Conservation (phyloP, 208 protist genomes). For the Vickermania ingenoplastis region DNA sequence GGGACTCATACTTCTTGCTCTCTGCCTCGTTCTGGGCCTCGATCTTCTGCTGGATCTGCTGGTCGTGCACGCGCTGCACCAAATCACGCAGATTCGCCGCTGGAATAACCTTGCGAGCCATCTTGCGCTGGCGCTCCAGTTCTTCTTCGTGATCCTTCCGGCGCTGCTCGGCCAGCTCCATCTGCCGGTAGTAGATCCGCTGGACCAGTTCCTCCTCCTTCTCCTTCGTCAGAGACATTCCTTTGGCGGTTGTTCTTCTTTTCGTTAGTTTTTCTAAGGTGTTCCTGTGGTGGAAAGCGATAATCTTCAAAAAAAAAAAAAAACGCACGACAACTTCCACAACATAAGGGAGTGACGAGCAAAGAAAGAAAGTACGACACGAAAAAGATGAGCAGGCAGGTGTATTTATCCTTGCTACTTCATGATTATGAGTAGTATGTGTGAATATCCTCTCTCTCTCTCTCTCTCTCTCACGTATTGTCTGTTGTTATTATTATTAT, state of each 20-base stretch:
- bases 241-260: conserved; percentile 4
- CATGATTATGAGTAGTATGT: no score
- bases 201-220: conserved; percentile 57
- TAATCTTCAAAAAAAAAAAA: conserved; percentile 5
- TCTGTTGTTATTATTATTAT: no score
- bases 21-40: conserved; percentile 42
- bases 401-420: no score
- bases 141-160: conserved; percentile 44
- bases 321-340: conserved; percentile 1
- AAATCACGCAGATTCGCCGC: conserved; percentile 47
- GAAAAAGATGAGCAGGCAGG: no score
- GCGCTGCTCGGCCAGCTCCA: conserved; percentile 48
- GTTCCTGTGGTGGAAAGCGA: background rate
- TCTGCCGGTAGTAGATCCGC: conserved; percentile 73
- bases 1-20: conserved; percentile 39
- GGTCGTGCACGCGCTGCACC: conserved; percentile 67
- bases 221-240: conserved; percentile 28
- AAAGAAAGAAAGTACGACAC: background rate
- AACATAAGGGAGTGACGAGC: background rate
- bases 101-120: conserved; percentile 29
- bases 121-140: conserved; percentile 23
- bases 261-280: conserved; percentile 8
- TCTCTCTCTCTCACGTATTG: no score
- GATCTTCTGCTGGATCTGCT: conserved; percentile 66
- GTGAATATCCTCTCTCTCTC: no score